Evolutionary conservation across 257 asterid species (phyloP).

Genomic region (Solanum pennellii): DNA sequence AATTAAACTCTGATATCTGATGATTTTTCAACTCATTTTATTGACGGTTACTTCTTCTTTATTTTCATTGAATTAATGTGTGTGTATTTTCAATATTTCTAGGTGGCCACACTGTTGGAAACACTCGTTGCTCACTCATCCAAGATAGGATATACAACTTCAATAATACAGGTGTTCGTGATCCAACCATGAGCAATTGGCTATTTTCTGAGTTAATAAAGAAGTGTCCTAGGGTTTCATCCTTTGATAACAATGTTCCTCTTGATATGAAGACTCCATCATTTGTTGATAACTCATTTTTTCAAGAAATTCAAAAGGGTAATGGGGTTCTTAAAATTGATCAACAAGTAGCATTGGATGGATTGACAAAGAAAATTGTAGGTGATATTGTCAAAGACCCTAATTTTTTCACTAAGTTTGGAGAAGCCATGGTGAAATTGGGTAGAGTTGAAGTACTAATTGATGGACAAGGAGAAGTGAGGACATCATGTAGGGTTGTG

Average conservation of each 20-base stretch:
- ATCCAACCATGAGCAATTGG: constrained; percentile 33
- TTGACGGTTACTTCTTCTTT: background rate
- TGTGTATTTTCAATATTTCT: background rate
- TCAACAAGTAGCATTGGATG: constrained; percentile 43
- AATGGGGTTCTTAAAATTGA: constrained; percentile 53
- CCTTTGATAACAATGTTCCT: constrained; percentile 10
- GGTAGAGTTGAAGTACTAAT: constrained; percentile 41
- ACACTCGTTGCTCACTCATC: constrained; percentile 42
- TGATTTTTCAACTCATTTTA: background rate
- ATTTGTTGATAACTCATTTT: constrained; percentile 38
- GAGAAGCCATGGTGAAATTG: constrained; percentile 48
- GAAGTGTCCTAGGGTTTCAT: constrained; percentile 25
- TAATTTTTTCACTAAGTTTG: constrained; percentile 29
- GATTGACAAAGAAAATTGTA: constrained; percentile 24
- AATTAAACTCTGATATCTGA: background rate
- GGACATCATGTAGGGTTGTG: constrained; percentile 11
- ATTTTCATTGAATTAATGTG: background rate
- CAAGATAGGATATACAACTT: constrained; percentile 45
- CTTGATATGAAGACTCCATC: constrained; percentile 34
- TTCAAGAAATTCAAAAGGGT: constrained; percentile 16
- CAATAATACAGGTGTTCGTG: constrained; percentile 22
- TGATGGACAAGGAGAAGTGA: constrained; percentile 34
- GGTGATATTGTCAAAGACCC: constrained; percentile 10
- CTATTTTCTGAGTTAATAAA: constrained; percentile 10
- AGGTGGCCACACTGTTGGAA: constrained; percentile 70